These are phyloP conservation scores for Globisporangium carolinianum DNA, from an alignment of 352 stramenopile species.

Conservation along the genomic window DNA sequence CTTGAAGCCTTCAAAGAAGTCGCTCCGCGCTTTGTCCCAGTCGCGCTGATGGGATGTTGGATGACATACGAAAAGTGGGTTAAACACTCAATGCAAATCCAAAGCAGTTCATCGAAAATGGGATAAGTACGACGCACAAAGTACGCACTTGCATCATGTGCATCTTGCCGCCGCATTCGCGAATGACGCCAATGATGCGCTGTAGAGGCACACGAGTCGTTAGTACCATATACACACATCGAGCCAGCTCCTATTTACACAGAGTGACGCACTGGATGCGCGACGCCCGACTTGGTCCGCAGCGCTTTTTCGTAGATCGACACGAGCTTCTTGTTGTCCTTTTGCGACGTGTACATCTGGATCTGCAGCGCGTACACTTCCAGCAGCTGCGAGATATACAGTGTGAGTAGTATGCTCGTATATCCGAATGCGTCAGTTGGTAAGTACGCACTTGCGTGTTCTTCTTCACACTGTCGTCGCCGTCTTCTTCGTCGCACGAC, in stretches of 20 bases:
- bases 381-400: slow-evolving; percentile 55
- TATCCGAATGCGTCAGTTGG: neutral
- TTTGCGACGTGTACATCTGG: slow-evolving; percentile 90
- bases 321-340: slow-evolving; percentile 92
- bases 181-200: slow-evolving; percentile 93
- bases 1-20: slow-evolving; percentile 96
- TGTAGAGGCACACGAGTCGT: slow-evolving; percentile 12
- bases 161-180: slow-evolving; percentile 95
- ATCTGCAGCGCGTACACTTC: slow-evolving; percentile 92
- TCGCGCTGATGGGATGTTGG: slow-evolving; percentile 39
- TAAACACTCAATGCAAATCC: too few species aligned
- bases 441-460: slow-evolving; percentile 45
- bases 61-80: too few species aligned
- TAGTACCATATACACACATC: neutral
- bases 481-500: slow-evolving; percentile 80
- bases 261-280: slow-evolving; percentile 57
- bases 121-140: neutral
- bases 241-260: too few species aligned
- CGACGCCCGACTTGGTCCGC: slow-evolving; percentile 85
- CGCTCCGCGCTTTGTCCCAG: slow-evolving; percentile 89
- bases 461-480: slow-evolving; percentile 81
- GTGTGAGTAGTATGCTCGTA: neutral
- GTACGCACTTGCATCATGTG: slow-evolving; percentile 85
- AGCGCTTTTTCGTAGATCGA: slow-evolving; percentile 90
- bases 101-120: too few species aligned